These are phyloP conservation scores for Adansonia gregorii DNA, from an alignment of 441 rosid species.

Conservation along the genomic window DNA sequence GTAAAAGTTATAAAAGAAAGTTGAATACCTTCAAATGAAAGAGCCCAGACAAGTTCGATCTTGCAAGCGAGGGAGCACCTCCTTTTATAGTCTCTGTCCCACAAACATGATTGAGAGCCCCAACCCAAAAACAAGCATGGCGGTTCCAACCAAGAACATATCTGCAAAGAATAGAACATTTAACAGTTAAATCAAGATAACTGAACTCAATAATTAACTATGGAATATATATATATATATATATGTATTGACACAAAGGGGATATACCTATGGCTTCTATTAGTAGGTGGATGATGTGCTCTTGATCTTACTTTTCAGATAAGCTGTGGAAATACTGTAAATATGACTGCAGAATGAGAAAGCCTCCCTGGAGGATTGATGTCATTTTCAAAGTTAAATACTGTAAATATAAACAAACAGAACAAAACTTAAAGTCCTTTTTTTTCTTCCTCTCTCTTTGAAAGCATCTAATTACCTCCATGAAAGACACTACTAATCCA, in stretches of 20 bases:
- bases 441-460: background rate
- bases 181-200: background rate
- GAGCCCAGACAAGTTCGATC: constrained; percentile 60
- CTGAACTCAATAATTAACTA: too few relatives aligned
- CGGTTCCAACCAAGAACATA: constrained; percentile 68
- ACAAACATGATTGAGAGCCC: constrained; percentile 67
- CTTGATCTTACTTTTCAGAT: constrained; percentile 41
- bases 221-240: background rate
- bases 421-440: background rate
- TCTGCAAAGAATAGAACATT: constrained; percentile 44
- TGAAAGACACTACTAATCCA: constrained; percentile 65
- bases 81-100: constrained; percentile 39
- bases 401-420: background rate
- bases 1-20: background rate
- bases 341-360: constrained; percentile 51
- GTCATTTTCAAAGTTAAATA: background rate
- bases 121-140: constrained; percentile 64
- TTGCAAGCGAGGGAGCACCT: constrained; percentile 34
- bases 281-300: constrained; percentile 49
- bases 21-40: constrained; percentile 45
- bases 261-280: constrained; percentile 67
- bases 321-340: constrained; percentile 45
- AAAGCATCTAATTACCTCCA: constrained; percentile 54
- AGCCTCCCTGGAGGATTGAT: constrained; percentile 58
- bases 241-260: too few relatives aligned